Evolutionary conservation across 352 stramenopile genomes (phyloP).

Genomic region (Stephanocyclus meneghinianus): DNA sequence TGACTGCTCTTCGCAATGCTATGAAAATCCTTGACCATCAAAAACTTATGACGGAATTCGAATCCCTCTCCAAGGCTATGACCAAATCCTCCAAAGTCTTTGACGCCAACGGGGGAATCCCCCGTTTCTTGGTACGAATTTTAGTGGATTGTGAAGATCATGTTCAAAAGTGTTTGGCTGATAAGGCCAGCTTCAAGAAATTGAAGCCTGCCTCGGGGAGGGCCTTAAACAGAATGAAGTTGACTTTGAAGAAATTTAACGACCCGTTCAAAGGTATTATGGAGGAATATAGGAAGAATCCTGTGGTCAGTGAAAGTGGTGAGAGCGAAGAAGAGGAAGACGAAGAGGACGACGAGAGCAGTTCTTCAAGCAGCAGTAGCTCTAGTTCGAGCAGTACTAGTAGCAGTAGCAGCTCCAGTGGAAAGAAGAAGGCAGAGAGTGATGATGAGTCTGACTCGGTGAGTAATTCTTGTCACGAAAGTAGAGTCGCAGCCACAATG

Average conservation of each 20-base stretch:
- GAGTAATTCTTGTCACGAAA: slow-evolving; percentile 16
- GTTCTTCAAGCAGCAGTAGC: slow-evolving; percentile 28
- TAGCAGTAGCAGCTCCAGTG: slow-evolving; percentile 27
- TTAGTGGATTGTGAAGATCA: slow-evolving; percentile 93
- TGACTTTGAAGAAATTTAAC: slow-evolving; percentile 94
- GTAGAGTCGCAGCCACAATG: slow-evolving; percentile 42
- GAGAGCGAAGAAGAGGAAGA: slow-evolving; percentile 57
- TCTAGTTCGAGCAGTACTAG: slow-evolving; percentile 16
- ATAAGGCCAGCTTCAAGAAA: slow-evolving; percentile 96
- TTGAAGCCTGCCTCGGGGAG: slow-evolving; percentile 94
- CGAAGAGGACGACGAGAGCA: slow-evolving; percentile 31
- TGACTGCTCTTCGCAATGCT: slow-evolving; percentile 82
- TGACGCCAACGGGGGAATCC: slow-evolving; percentile 83
- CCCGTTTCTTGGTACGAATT: slow-evolving; percentile 90
- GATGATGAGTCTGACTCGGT: slow-evolving; percentile 49
- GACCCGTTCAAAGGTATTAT: slow-evolving; percentile 89
- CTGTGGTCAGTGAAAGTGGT: slow-evolving; percentile 81
- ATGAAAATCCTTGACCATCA: slow-evolving; percentile 96
- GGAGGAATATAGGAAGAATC: slow-evolving; percentile 89
- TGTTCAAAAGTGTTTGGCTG: slow-evolving; percentile 89
- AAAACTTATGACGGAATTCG: slow-evolving; percentile 93
- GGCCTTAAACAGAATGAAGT: slow-evolving; percentile 96
- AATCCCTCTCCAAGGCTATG: slow-evolving; percentile 89
- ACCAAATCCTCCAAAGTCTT: slow-evolving; percentile 91
- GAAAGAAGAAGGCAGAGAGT: slow-evolving; percentile 41